Evolutionary conservation across 1,139 yeast species (phyloP).

Genomic region (Yamadazyma atlantica): DNA sequence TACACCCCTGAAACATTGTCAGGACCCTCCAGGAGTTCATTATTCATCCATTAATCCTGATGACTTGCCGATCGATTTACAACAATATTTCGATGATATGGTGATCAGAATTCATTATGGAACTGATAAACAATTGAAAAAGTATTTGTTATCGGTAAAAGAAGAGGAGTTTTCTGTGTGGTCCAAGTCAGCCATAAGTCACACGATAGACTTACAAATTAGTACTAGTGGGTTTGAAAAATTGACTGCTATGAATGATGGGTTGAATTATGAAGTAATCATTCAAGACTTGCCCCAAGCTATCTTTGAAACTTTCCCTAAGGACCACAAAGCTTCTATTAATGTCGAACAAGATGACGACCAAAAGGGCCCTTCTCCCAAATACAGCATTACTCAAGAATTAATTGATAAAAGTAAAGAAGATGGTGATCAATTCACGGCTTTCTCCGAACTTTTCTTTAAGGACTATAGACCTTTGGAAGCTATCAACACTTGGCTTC

Average conservation of each 20-base stretch:
- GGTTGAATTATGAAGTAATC: conserved; percentile 32
- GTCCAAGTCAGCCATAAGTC: conserved; percentile 26
- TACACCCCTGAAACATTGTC: too few relatives aligned
- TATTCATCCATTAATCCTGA: conserved; percentile 15
- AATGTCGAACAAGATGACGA: conserved; percentile 10
- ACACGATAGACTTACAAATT: conserved; percentile 38
- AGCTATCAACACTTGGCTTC: conserved; percentile 73
- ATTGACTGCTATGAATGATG: conserved; percentile 22
- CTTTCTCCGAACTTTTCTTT: conserved; percentile 54
- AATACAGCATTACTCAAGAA: conserved; percentile 21
- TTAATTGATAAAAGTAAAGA: conserved; percentile 9
- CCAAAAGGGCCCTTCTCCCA: conserved; percentile 8
- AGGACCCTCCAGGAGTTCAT: conserved; percentile 11
- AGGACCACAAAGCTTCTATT: conserved; percentile 12
- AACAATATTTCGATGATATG: conserved; percentile 48
- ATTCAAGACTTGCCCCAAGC: conserved; percentile 58
- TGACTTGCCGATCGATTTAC: conserved; percentile 47
- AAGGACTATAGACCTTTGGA: conserved; percentile 67
- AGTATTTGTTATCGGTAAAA: conserved; percentile 16
- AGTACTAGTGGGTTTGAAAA: conserved; percentile 20
- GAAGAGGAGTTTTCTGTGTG: conserved; percentile 25
- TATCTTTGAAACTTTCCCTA: conserved; percentile 56
- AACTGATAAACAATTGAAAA: conserved; percentile 18
- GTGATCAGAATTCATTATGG: conserved; percentile 47
- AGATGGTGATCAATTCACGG: conserved; percentile 19